Conservation (phyloP, 805 yeast species). For the Sugiyamaella marilandica region DNA sequence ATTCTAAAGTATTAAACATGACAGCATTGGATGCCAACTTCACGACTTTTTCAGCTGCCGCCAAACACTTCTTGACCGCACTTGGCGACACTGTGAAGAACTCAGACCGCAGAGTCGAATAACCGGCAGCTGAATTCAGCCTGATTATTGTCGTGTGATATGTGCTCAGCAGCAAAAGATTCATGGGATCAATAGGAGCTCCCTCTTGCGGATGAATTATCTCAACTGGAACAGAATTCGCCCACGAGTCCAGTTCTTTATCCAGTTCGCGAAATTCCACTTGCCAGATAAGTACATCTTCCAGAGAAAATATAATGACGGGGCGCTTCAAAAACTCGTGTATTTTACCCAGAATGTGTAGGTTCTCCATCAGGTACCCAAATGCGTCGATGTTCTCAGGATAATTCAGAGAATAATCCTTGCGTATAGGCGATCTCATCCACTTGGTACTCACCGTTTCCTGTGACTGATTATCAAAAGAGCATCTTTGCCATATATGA, state of each 20-base stretch:
- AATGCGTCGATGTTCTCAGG: slow-evolving; percentile 13
- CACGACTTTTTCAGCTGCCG: slow-evolving; percentile 20
- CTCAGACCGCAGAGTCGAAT: slow-evolving; percentile 21
- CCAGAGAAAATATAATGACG: slow-evolving; percentile 20
- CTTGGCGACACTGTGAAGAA: slow-evolving; percentile 20
- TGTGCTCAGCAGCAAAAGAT: slow-evolving; percentile 20
- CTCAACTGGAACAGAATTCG: slow-evolving; percentile 15
- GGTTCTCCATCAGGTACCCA: slow-evolving; percentile 22
- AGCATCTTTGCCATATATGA: slow-evolving; percentile 9
- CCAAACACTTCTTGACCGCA: slow-evolving; percentile 21
- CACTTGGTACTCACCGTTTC: slow-evolving; percentile 10
- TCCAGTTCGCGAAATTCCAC: slow-evolving; percentile 21
- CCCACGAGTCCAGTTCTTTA: slow-evolving; percentile 24
- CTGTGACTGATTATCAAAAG: not conserved
- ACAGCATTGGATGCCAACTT: slow-evolving; percentile 16
- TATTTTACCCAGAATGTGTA: slow-evolving; percentile 22
- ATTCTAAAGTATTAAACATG: slow-evolving; percentile 11
- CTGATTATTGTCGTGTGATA: slow-evolving; percentile 25
- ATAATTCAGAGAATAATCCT: slow-evolving; percentile 1
- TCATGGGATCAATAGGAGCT: slow-evolving; percentile 13
- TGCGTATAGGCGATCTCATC: slow-evolving; percentile 6
- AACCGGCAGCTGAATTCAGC: slow-evolving; percentile 27
- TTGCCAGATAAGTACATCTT: slow-evolving; percentile 26
- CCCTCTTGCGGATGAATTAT: slow-evolving; percentile 4
- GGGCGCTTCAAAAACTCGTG: slow-evolving; percentile 25